Conservation (phyloP, 371 early-diverging fungal genomes). For the Phascolomyces articulosus region DNA sequence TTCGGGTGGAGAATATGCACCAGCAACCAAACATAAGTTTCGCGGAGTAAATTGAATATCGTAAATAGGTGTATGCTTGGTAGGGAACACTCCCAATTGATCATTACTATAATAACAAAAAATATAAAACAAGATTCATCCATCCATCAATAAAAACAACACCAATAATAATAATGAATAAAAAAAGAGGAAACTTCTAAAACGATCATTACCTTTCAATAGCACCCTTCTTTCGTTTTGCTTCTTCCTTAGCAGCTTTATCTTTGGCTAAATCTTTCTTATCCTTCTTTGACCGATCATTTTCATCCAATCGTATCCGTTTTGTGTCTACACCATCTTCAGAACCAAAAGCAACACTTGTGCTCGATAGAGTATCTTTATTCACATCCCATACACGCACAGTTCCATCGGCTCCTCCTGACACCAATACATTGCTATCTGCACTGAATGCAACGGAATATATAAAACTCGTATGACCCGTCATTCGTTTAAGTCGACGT, state of each 20-base stretch:
- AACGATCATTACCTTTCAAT: slow-evolving; percentile 38
- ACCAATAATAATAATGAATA: neutral
- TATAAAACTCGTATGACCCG: slow-evolving; percentile 88
- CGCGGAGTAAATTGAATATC: slow-evolving; percentile 88
- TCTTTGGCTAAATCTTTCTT: slow-evolving; percentile 28
- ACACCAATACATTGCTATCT: slow-evolving; percentile 86
- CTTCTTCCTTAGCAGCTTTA: slow-evolving; percentile 23
- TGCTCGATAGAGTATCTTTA: slow-evolving; percentile 46
- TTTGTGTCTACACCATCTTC: slow-evolving; percentile 26
- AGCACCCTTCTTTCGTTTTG: slow-evolving; percentile 29
- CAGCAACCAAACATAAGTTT: slow-evolving; percentile 83
- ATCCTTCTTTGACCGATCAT: slow-evolving; percentile 27
- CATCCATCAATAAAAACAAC: neutral
- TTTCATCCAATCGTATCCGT: slow-evolving; percentile 37
- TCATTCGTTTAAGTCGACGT: slow-evolving; percentile 75
- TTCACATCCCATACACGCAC: slow-evolving; percentile 96
- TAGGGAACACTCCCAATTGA: slow-evolving; percentile 82
- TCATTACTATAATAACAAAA: slow-evolving; percentile 43
- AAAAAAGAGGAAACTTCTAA: too few relatives aligned
- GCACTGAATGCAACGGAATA: slow-evolving; percentile 89
- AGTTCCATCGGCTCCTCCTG: slow-evolving; percentile 91
- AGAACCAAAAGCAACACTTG: slow-evolving; percentile 4
- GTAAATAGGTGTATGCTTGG: slow-evolving; percentile 94
- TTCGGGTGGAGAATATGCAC: slow-evolving; percentile 47
- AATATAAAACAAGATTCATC: neutral